These are phyloP conservation scores for Coemansia sp. DNA, from an alignment of 192 early-diverging fungal species.

Conservation along the genomic window DNA sequence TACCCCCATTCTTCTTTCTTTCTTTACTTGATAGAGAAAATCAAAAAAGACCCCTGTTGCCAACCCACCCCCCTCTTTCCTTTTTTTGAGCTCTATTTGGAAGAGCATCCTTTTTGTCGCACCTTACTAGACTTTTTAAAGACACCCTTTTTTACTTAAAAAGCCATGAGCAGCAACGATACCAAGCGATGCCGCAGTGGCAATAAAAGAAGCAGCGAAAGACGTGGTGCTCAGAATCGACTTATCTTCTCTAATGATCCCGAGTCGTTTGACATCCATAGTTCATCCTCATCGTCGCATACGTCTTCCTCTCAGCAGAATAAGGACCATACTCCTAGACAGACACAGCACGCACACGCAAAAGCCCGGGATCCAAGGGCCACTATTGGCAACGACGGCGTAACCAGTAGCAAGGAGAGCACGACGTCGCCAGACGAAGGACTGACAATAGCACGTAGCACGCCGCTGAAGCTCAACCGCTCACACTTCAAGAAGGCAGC, in stretches of 20 bases:
- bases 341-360: background rate
- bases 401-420: constrained; percentile 5
- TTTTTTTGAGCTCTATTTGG: constrained; percentile 1
- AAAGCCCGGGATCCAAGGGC: background rate
- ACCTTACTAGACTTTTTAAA: background rate
- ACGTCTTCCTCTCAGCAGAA: background rate
- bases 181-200: constrained; percentile 10
- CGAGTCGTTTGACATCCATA: constrained; percentile 45
- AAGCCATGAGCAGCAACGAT: constrained; percentile 11
- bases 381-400: background rate
- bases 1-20: background rate
- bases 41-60: background rate
- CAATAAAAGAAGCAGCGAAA: constrained; percentile 37
- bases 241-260: constrained; percentile 42
- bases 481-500: constrained; percentile 2
- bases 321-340: constrained; percentile 1
- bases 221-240: constrained; percentile 16
- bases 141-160: background rate
- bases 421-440: constrained; percentile 33
- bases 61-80: constrained; percentile 8
- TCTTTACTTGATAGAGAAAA: background rate
- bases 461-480: constrained; percentile 32
- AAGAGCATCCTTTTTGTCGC: background rate
- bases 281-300: constrained; percentile 17
- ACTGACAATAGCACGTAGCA: constrained; percentile 42